These are phyloP conservation scores for Wallemia ichthyophaga DNA, from an alignment of 1,284 basidiomycete genomes.

Conservation along the genomic window DNA sequence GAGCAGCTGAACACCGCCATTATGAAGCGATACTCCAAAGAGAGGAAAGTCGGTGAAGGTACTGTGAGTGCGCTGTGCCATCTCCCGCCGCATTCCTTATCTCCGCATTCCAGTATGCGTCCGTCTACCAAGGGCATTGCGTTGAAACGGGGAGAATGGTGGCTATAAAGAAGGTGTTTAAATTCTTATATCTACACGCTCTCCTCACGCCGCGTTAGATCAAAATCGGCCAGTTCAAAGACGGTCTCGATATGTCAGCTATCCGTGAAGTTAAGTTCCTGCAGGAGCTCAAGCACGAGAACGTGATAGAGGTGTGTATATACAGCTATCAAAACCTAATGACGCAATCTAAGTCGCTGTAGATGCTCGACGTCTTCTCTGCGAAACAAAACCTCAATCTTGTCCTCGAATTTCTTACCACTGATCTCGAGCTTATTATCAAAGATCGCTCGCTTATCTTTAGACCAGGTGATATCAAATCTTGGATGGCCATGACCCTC, in stretches of 20 bases:
- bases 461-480: slow-evolving; percentile 82
- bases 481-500: slow-evolving; percentile 96
- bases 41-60: slow-evolving; percentile 76
- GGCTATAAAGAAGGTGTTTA: slow-evolving; percentile 59
- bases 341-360: no score
- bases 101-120: background rate
- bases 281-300: slow-evolving; percentile 72
- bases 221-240: slow-evolving; percentile 84
- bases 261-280: slow-evolving; percentile 94
- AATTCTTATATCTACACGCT: background rate
- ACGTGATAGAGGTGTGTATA: slow-evolving; percentile 57
- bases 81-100: background rate
- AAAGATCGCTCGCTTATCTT: slow-evolving; percentile 75
- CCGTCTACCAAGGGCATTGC: slow-evolving; percentile 26
- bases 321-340: no score
- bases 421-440: slow-evolving; percentile 91
- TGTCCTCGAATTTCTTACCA: slow-evolving; percentile 86
- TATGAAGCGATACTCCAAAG: slow-evolving; percentile 21
- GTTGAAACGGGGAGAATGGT: slow-evolving; percentile 39
- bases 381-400: slow-evolving; percentile 88
- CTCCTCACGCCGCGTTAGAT: slow-evolving; percentile 19
- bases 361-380: slow-evolving; percentile 92
- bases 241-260: slow-evolving; percentile 95
- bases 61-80: slow-evolving; percentile 18
- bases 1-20: background rate